Evolutionary conservation across 768 basidiomycete species (phyloP).

Genomic region (Russula sp.): DNA sequence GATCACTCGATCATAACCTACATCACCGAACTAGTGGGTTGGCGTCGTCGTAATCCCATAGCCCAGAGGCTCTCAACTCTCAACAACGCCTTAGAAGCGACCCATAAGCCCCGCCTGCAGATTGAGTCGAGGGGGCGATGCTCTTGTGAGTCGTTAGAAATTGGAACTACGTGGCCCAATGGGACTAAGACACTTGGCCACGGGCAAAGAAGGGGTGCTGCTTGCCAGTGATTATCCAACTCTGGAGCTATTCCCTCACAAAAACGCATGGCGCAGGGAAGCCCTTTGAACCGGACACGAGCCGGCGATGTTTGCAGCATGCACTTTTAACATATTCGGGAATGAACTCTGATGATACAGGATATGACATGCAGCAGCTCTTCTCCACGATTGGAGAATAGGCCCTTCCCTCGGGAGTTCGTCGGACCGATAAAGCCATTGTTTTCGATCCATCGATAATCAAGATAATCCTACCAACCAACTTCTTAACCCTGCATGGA

Average conservation of each 20-base stretch:
- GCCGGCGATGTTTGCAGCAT: background rate
- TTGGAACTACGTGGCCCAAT: background rate
- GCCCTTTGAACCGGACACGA: background rate
- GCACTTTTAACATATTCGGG: background rate
- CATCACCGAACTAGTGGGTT: background rate
- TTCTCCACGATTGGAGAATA: background rate
- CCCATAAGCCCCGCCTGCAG: background rate
- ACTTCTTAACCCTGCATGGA: slow-evolving; percentile 1
- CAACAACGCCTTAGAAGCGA: background rate
- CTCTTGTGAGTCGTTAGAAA: background rate
- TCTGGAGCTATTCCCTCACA: background rate
- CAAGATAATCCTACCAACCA: slow-evolving; percentile 12
- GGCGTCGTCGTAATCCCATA: background rate
- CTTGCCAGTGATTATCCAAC: too few relatives aligned
- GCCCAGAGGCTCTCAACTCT: background rate
- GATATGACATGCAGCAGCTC: background rate
- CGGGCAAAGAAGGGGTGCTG: background rate
- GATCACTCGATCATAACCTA: background rate
- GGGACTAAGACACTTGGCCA: background rate
- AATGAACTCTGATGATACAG: background rate
- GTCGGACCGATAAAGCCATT: slow-evolving; percentile 10
- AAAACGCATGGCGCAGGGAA: background rate
- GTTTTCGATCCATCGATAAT: slow-evolving; percentile 17
- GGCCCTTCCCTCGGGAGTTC: background rate
- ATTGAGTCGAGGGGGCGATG: background rate